Evolutionary conservation across 2,329 filamentous ascomycete species (phyloP), one percentile per base, ranked within the genome.

Genomic region (Acrocalymma vagum): DNA sequence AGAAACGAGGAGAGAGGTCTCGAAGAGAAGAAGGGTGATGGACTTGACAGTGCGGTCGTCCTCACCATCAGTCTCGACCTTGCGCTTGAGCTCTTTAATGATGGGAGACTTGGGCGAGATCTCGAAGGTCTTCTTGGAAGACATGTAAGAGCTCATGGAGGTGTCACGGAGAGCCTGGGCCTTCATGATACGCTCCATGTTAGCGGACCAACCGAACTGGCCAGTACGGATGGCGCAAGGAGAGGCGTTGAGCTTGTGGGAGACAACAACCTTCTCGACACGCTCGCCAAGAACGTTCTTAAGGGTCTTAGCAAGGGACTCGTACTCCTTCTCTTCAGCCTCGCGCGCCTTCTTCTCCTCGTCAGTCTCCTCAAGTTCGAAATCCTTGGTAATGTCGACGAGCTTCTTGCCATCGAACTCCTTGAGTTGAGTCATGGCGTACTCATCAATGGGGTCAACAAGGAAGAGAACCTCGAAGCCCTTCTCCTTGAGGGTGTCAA

Each of bases 141-240:
- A 95, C 94, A 99, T 99, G 89, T 99, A 99, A 66, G 90, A 95
- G 78, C 85, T 90, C 94, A 99, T 99, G 69, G 92, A 96, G 62
- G 94, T 99, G 81, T 99, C 94, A 80, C 94, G 94, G 69, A 99
- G 93, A 70, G 94, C 94, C 83, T 99, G 94, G 18, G 94, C 94
- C 88, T 99, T 99, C 94, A 99, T 99, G 86, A 99, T 99, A 83
- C 94, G 94, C 85, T 99, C 94, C 94, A 99, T 99, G 86, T 99
- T 99, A 73, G 94, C 94, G 43, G 93, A 97, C 94, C 94, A 99
- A 78, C 94, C 94, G 77, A 99, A 99, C 80, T 97, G 94, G 70
- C 94, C 94, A 62, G 94, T 99, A 76, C 94, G 93, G 83, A 99
- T 97, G 73, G 94, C 94, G 78, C 94, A 97, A 70, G 94, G 94